Conservation (phyloP, 352 stramenopile genomes). For the Phytophthora macrochlamydospora region DNA sequence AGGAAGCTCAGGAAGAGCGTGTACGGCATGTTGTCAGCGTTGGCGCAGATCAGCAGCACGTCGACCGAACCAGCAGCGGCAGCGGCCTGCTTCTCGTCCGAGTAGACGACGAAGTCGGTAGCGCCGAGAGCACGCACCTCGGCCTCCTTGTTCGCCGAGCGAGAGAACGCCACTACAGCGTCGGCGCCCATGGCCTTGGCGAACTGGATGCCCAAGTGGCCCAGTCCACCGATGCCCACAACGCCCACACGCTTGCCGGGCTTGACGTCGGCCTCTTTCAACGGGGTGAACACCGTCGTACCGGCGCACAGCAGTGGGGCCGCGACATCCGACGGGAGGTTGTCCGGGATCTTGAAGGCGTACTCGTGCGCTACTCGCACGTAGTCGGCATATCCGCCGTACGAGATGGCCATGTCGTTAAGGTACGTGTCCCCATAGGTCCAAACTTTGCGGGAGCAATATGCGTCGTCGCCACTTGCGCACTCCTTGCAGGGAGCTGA, state of each 20-base stretch:
- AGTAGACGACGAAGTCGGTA: conserved; percentile 61
- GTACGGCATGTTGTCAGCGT: conserved; percentile 58
- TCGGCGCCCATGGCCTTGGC: conserved; percentile 61
- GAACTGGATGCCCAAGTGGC: conserved; percentile 88
- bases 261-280: conserved; percentile 57
- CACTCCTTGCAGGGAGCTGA: conserved; percentile 64
- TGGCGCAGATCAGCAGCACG: conserved; percentile 73
- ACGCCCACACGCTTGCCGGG: conserved; percentile 65
- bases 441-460: conserved; percentile 50
- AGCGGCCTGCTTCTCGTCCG: conserved; percentile 40
- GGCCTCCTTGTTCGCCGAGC: conserved; percentile 60
- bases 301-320: conserved; percentile 84
- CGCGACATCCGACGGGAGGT: conserved; percentile 53
- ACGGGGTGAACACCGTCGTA: conserved; percentile 77
- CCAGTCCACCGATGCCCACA: conserved; percentile 82
- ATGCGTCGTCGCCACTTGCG: conserved; percentile 53
- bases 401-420: conserved; percentile 47
- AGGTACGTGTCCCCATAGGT: conserved; percentile 59
- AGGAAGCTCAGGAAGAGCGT: conserved; percentile 61
- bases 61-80: conserved; percentile 47
- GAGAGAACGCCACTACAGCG: conserved; percentile 69
- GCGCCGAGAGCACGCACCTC: conserved; percentile 62
- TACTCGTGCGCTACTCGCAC: conserved; percentile 71
- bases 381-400: conserved; percentile 75
- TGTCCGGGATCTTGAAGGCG: conserved; percentile 78